Base-by-base conservation (phyloP, 2,329 filamentous ascomycete species). In the Fusarium nisikadoi region DNA sequence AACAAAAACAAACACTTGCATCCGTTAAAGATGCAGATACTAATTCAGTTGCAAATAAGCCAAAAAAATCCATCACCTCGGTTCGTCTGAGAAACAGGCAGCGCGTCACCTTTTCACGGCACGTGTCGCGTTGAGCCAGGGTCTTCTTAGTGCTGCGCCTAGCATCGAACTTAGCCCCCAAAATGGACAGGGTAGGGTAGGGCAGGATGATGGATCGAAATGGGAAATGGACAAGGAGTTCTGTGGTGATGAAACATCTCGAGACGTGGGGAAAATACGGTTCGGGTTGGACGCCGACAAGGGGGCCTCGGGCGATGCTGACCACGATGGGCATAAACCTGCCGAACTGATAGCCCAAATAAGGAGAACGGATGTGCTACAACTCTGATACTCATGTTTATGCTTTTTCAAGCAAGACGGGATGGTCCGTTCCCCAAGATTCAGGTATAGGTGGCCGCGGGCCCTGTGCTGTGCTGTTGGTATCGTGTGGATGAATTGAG, bases 211-310 rank as follows among this genome's bases (percentile, higher is more conserved):
- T 64, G 60, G 60, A 61, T 52, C 52, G 49, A 65, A 68, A 62
- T 68, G 65, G 72, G 60, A 72, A 63, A 55, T 66, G 54, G 63
- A 67, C 67, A 69, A 68, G 74, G 70, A 68, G 62, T 42, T 49
- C 65, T 68, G 59, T 55, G 67, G 41, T 69, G 58, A 73, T 76
- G 75, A 77, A 76, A 77, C 75, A 77, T 76, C 43, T 68, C 61
- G 43, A 46, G 71, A 74, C 73, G 67, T 76, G 75, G 75, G 75
- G 75, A 76, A 76, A 74, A 76, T 77, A 76, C 73, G 75, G 76
- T 74, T 73, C 62, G 65, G 75, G 69, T 62, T 72, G 66, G 38
- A 42, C 60, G 38, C 66, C 53, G 66, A 68, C 70, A 67, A 64
- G 70, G 70, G 70, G 65, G 52, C 52, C 31, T 61, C 38, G 38